Conservation (phyloP, 176 grass and related monocot genomes). For the Carex cristatella region DNA sequence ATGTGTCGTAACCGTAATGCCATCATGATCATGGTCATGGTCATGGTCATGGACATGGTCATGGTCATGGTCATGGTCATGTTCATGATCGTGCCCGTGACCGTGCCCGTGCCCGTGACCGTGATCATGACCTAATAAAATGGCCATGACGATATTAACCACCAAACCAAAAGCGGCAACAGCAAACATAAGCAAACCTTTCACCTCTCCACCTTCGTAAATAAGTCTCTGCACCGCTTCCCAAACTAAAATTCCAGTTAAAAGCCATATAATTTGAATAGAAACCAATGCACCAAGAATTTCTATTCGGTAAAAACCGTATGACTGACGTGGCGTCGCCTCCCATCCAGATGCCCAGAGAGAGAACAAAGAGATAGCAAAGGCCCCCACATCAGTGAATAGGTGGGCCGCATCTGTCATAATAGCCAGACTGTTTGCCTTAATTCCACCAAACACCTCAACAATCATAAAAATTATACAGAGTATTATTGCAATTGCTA, state of each 20-base stretch:
- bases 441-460: conserved; percentile 33
- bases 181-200: conserved; percentile 34
- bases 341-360: conserved; percentile 43
- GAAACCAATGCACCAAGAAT: conserved; percentile 38
- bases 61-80: no score
- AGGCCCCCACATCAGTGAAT: conserved; percentile 37
- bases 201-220: conserved; percentile 26
- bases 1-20: conserved; percentile 14
- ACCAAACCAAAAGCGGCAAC: conserved; percentile 35
- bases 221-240: conserved; percentile 29
- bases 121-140: conserved; percentile 37
- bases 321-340: conserved; percentile 36
- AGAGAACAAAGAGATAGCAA: conserved; percentile 40
- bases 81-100: not conserved
- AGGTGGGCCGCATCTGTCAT: conserved; percentile 36
- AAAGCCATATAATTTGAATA: conserved; percentile 37
- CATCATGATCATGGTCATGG: not conserved
- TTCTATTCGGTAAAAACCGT: conserved; percentile 36
- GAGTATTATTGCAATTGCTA: conserved; percentile 22
- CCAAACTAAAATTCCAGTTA: conserved; percentile 30
- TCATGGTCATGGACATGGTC: not conserved
- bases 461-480: conserved; percentile 34
- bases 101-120: conserved; percentile 1
- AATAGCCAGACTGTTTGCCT: conserved; percentile 42
- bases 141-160: conserved; percentile 34